A percentile compares a stretch with the other conserved stretches of the same genome.
phyloP scores from a whole-genome alignment of 306 rosid genomes.

The Pyrus bretschneideri region DNA sequence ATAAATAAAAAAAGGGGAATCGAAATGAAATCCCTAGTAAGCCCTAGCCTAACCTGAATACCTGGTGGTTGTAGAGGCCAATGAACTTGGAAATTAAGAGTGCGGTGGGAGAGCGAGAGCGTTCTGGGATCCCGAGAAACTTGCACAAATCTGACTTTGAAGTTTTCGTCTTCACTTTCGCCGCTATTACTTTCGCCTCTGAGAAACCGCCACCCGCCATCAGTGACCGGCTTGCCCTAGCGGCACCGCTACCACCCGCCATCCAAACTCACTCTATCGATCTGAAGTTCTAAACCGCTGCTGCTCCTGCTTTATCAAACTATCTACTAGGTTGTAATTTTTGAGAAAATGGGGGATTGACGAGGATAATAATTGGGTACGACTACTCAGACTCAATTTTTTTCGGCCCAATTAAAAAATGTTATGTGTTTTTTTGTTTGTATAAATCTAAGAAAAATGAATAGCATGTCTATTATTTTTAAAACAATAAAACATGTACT shows the following conservation, averaged over 20 bases:
- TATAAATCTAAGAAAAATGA: no score
- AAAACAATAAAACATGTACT: no score
- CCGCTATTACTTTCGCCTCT: conserved; percentile 1
- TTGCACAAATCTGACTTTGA: conserved; percentile 35
- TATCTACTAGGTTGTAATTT: no score
- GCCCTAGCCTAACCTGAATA: not conserved
- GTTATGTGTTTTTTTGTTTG: no score
- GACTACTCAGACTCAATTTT: no score
- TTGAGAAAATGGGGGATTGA: no score
- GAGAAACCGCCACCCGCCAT: conserved; percentile 5
- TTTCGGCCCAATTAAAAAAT: no score
- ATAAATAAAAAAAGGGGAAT: not conserved
- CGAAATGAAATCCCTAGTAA: not conserved
- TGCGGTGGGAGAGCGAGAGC: conserved; percentile 36
- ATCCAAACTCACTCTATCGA: not conserved
- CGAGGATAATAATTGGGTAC: no score
- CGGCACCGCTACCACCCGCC: not conserved
- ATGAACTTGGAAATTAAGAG: conserved; percentile 46
- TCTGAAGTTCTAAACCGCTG: no score
- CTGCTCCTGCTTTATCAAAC: no score
- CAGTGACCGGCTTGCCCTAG: not conserved
- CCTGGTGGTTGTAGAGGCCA: conserved; percentile 47
- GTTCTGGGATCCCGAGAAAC: conserved; percentile 41
- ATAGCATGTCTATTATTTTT: no score
- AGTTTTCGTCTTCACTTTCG: conserved; percentile 9